Conservation (phyloP, 169 alveolate species). For the Eimeria sp. region DNA sequence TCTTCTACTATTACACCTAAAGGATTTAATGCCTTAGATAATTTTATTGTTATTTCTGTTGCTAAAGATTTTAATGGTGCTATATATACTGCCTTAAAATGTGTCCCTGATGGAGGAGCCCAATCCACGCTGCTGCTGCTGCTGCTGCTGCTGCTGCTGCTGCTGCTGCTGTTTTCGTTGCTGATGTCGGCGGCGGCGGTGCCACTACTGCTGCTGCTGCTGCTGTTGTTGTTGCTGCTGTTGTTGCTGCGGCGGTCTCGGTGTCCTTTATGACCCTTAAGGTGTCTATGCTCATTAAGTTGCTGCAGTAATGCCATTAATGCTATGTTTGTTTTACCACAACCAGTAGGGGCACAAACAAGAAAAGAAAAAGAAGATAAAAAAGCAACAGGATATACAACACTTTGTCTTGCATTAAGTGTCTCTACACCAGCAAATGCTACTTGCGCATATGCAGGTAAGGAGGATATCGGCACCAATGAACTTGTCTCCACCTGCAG, state of each 20-base stretch:
- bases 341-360: constrained; percentile 84
- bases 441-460: constrained; percentile 85
- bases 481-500: constrained; percentile 22
- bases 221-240: constrained; percentile 16
- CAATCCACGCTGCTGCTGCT: neutral
- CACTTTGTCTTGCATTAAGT: constrained; percentile 85
- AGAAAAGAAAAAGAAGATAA: constrained; percentile 52
- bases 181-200: constrained; percentile 13
- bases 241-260: neutral
- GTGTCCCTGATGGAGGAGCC: constrained; percentile 14
- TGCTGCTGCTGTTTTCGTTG: constrained; percentile 5
- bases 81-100: constrained; percentile 95
- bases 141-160: constrained; percentile 41
- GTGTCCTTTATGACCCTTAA: constrained; percentile 20
- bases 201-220: constrained; percentile 22
- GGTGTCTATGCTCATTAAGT: constrained; percentile 87
- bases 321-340: constrained; percentile 99
- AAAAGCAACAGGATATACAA: constrained; percentile 83
- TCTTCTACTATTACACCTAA: constrained; percentile 50
- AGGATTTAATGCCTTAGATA: neutral
- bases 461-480: constrained; percentile 26
- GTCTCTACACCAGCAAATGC: constrained; percentile 78
- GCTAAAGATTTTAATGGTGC: constrained; percentile 99
- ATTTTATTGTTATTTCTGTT: constrained; percentile 66
- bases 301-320: constrained; percentile 97